Evolutionary conservation across 768 basidiomycete species (phyloP), one percentile per base, ranked within the genome.

Genomic region (Lentinus brumalis): DNA sequence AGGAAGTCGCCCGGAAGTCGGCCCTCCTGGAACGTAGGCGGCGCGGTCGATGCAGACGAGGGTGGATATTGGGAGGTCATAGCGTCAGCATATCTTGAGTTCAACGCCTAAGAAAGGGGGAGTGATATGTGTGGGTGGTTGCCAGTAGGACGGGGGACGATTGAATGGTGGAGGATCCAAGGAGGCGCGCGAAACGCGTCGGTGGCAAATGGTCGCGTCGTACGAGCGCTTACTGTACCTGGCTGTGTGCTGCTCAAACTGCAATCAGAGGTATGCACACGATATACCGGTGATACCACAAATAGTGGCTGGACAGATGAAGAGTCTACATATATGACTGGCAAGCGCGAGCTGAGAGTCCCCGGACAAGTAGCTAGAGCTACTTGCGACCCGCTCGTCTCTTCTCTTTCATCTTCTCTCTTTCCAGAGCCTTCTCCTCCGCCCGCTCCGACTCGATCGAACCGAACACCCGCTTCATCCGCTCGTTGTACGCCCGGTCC

Each of bases 381-480:
- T 78, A 92, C 74, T 88, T 91, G 68, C 86, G 83, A 52, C 92
- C 92, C 41, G 91, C 81, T 64, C 92, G 79, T 70, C 83, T 83
- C 76, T 91, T 94, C 50, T 89, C 89, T 70, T 81, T 88, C 44
- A 77, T 73, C 75, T 94, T 94, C 70, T 88, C 89, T 73, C 91
- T 83, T 70, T 95, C 89, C 88, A 89, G 86, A 45, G 86, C 86
- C 80, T 97, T 98, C 78, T 98, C 87, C 76, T 98, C 97, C 21
- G 94, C 94, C 55, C 96, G 81, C 78, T 99, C 97, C 35, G 86
- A 83, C 65, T 94, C 91, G 32, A 94, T 79, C 0, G 86, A 85
- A 2, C 81, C 86, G 73, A 82, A 91, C 26, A 90, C 94, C 69
- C 83, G 86, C 71, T 89, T 88, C 89, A 98, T 94, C 64, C 86